Conservation (phyloP, 768 basidiomycete genomes). For the Wakefieldia striispora region DNA sequence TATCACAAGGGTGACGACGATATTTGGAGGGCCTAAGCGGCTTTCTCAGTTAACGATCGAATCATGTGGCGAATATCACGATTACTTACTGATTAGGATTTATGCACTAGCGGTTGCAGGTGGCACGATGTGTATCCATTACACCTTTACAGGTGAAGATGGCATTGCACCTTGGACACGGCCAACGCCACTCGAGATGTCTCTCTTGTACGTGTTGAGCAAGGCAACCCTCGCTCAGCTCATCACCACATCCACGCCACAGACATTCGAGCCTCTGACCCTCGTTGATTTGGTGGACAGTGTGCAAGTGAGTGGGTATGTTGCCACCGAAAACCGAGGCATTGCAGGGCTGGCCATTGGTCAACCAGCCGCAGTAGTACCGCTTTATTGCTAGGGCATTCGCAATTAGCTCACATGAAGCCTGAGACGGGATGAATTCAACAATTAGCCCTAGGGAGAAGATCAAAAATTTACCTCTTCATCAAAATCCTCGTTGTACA, state of each 20-base stretch:
- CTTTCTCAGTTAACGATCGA: too few relatives aligned
- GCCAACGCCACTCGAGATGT: constrained; percentile 23
- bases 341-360: constrained; percentile 12
- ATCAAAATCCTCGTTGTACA: constrained; percentile 8
- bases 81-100: constrained; percentile 1
- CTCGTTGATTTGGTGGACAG: constrained; percentile 4
- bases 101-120: constrained; percentile 3
- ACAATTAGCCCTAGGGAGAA: constrained; percentile 17
- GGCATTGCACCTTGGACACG: constrained; percentile 17
- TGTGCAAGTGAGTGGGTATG: constrained; percentile 15
- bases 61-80: too few relatives aligned
- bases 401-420: constrained; percentile 5
- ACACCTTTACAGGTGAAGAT: constrained; percentile 21
- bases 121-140: constrained; percentile 17
- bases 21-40: too few relatives aligned
- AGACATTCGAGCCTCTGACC: constrained; percentile 4
- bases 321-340: constrained; percentile 12
- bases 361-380: constrained; percentile 11
- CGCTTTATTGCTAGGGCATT: neutral
- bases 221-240: constrained; percentile 11
- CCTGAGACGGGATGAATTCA: too few relatives aligned
- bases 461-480: constrained; percentile 14
- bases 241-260: constrained; percentile 21
- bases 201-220: constrained; percentile 23
- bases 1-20: too few relatives aligned